Conservation (phyloP, 2,329 filamentous ascomycete species). For the Aspergillus proliferans region DNA sequence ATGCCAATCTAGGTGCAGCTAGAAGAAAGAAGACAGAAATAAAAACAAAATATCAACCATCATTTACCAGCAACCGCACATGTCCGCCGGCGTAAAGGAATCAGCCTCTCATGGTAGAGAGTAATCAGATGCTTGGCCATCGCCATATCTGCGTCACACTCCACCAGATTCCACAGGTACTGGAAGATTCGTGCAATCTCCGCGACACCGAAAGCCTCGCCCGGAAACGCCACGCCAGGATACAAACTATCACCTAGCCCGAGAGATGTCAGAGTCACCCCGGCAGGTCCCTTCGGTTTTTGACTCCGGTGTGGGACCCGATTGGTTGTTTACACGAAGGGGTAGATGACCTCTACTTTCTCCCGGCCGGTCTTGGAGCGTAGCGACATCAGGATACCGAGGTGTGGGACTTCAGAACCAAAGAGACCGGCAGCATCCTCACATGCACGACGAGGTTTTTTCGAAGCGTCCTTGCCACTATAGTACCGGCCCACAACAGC, state of each 20-base stretch:
- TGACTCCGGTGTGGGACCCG: background rate
- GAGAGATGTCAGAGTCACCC: background rate
- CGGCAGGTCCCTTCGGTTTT: background rate
- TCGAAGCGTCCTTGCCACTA: background rate
- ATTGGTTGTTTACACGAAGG: background rate
- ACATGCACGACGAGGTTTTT: background rate
- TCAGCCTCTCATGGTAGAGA: background rate
- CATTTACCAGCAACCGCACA: background rate
- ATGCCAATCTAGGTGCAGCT: too few species aligned
- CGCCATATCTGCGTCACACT: background rate
- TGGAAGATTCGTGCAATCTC: background rate
- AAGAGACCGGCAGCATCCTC: background rate
- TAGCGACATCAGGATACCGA: background rate
- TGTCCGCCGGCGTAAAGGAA: background rate
- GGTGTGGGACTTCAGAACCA: background rate
- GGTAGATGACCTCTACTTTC: background rate
- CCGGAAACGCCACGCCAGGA: background rate
- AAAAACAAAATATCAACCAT: background rate
- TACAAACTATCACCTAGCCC: background rate
- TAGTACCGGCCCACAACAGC: slow-evolving; percentile 9
- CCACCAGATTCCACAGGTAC: background rate
- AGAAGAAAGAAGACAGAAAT: background rate
- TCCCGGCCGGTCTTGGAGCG: background rate
- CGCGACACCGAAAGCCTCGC: background rate
- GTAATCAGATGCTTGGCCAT: background rate